Percentiles rank a stretch among this genome's conserved stretches.
Conservation (phyloP, 1,139 yeast genomes). For the Geotrichum restrictum region DNA sequence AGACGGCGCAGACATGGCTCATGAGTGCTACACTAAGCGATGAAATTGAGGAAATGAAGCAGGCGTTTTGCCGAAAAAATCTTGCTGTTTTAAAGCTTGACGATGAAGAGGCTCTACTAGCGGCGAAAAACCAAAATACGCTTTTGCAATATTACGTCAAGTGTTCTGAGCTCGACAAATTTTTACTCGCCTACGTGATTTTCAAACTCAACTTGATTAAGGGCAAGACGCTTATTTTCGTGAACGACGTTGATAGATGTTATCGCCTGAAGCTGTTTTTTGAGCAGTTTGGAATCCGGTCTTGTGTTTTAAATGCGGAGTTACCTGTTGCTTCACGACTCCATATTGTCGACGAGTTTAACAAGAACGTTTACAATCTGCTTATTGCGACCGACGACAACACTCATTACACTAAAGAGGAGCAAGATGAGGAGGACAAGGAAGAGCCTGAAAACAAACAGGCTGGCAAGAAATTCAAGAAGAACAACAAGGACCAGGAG, state of each 20-base stretch:
- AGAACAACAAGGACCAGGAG: slow-evolving; percentile 47
- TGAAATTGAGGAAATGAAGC: slow-evolving; percentile 73
- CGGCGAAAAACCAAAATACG: slow-evolving; percentile 43
- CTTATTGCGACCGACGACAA: slow-evolving; percentile 95
- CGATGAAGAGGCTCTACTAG: slow-evolving; percentile 46
- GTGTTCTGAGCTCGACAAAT: slow-evolving; percentile 87
- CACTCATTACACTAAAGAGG: slow-evolving; percentile 47
- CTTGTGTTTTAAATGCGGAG: slow-evolving; percentile 88
- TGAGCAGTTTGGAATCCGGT: slow-evolving; percentile 89
- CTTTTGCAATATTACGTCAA: slow-evolving; percentile 82
- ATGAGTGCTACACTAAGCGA: slow-evolving; percentile 96
- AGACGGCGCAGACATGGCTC: slow-evolving; percentile 78
- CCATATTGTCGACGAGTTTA: slow-evolving; percentile 93
- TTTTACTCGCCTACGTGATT: slow-evolving; percentile 82
- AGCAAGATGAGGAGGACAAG: slow-evolving; percentile 45
- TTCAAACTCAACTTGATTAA: slow-evolving; percentile 83
- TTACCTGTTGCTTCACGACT: slow-evolving; percentile 88
- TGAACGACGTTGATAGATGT: slow-evolving; percentile 92
- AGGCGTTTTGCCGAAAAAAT: slow-evolving; percentile 65
- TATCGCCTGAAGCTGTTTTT: slow-evolving; percentile 84
- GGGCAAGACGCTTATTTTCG: slow-evolving; percentile 89
- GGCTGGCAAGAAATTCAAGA: slow-evolving; percentile 26
- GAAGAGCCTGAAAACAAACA: slow-evolving; percentile 31
- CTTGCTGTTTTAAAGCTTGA: slow-evolving; percentile 78
- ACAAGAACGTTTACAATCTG: slow-evolving; percentile 79